Evolutionary conservation across 2,329 filamentous ascomycete genomes (phyloP), one percentile per base, ranked within the genome.

Genomic region (Penicillium italicum): DNA sequence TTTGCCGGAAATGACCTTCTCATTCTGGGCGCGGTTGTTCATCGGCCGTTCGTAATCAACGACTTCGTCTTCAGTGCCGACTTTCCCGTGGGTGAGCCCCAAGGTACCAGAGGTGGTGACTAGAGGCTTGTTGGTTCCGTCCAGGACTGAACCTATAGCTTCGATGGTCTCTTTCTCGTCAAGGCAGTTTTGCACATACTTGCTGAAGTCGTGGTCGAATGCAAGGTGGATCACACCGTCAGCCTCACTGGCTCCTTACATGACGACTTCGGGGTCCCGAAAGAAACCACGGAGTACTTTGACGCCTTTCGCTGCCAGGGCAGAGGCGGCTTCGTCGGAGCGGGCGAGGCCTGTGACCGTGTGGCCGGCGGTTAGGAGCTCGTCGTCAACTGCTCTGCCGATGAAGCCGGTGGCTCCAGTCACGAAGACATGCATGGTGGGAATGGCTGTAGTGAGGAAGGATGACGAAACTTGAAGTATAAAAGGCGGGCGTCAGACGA

Each of bases 381-480:
- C 72, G 47, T 74, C 54, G 22, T 73, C 68, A 14, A 78, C 67
- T 7, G 70, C 67, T 20, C 64, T 61, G 60, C 77, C 77, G 52
- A 79, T 68, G 55, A 74, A 78, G 61, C 77, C 77, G 7, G 75
- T 72, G 5, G 75, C 70, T 38, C 77, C 77, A 7, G 77, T 79
- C 8, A 62, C 58, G 24, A 64, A 64, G 16, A 62, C 53, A 18
- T 53, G 62, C 60, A 64, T 64, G 4, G 42, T 56, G 46, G 24
- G 3, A 42, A 37, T 40, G 16, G 4, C 10, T 33, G 10, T 26
- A 11, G 7, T 11, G 20, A 24, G 14, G 26, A 10, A 20, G n/a
- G 5, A 5, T 16, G 18, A 43, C 9, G 40, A 43, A 33, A 4
- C 11, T 16, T 26, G 14, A 34, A 20, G 38, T 20, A 12, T 24